Conservation (phyloP, 176 grass and related monocot species). For the Panicum miliaceum region DNA sequence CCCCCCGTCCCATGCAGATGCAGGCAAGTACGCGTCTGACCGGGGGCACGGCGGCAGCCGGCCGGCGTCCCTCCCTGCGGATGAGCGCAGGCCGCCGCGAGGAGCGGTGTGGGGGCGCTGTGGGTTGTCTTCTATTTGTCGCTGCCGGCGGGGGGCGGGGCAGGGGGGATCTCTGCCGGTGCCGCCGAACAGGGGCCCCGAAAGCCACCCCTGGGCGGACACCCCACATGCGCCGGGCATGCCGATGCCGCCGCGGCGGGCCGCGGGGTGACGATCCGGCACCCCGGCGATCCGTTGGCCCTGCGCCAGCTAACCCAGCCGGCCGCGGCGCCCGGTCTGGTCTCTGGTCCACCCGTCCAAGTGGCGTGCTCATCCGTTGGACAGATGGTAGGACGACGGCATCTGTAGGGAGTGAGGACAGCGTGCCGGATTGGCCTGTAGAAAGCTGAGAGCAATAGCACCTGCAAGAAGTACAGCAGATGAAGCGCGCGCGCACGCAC, state of each 20-base stretch:
- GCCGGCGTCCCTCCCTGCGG: too few relatives aligned
- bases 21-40: too few relatives aligned
- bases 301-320: background rate
- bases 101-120: constrained; percentile 22
- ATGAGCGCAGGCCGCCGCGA: background rate
- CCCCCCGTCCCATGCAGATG: too few relatives aligned
- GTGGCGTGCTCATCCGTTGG: constrained; percentile 25
- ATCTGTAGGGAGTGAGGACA: background rate
- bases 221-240: constrained; percentile 53
- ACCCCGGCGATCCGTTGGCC: background rate
- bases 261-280: background rate
- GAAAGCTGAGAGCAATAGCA: background rate
- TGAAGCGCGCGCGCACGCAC: background rate
- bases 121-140: constrained; percentile 62
- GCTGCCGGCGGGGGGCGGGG: constrained; percentile 56
- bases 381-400: constrained; percentile 18
- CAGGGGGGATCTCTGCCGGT: constrained; percentile 65
- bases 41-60: too few relatives aligned
- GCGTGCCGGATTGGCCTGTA: background rate
- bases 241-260: constrained; percentile 18
- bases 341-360: constrained; percentile 16
- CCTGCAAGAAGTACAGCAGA: background rate
- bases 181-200: constrained; percentile 52
- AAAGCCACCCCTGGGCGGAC: constrained; percentile 40
- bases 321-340: background rate